A percentile compares a stretch with the other conserved stretches of the same genome.
These are phyloP conservation scores for Tetrapisispora pingtungensis DNA, from an alignment of 805 yeast genomes.

Conservation along the genomic window DNA sequence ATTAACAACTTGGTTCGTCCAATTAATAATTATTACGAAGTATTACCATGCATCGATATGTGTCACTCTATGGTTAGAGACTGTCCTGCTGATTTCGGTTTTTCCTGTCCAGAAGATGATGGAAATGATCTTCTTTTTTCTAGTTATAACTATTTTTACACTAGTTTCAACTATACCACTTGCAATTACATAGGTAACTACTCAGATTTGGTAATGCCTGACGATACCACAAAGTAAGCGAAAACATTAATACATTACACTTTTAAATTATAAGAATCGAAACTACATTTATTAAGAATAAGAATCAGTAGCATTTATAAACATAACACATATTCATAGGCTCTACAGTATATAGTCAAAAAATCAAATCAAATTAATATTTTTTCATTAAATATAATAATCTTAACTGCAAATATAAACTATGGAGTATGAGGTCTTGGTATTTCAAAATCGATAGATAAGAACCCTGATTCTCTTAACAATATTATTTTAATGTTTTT, in stretches of 20 bases:
- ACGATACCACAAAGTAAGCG: too few relatives aligned
- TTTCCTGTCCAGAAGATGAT: slow-evolving; percentile 53
- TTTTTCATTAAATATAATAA: too few relatives aligned
- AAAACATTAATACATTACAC: too few relatives aligned
- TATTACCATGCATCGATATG: slow-evolving; percentile 75
- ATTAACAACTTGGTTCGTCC: slow-evolving; percentile 49
- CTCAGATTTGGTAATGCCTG: slow-evolving; percentile 5
- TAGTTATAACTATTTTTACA: slow-evolving; percentile 25
- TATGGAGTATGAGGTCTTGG: background rate
- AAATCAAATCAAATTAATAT: too few relatives aligned
- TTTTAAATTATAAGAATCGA: too few relatives aligned
- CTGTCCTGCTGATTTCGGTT: slow-evolving; percentile 72
- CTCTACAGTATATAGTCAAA: too few relatives aligned
- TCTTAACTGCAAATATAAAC: too few relatives aligned
- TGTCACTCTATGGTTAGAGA: slow-evolving; percentile 72
- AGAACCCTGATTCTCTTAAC: slow-evolving; percentile 1
- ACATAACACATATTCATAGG: background rate
- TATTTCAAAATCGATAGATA: slow-evolving; percentile 4
- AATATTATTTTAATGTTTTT: background rate
- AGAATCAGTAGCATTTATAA: background rate
- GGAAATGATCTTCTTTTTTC: slow-evolving; percentile 12
- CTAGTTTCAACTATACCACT: slow-evolving; percentile 19
- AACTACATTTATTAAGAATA: too few relatives aligned
- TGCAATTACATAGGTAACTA: slow-evolving; percentile 36
- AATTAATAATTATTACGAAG: slow-evolving; percentile 54